Conservation (phyloP, 225 moss, liverwort and hornwort species). For the Pseudoscleropodium purum region DNA sequence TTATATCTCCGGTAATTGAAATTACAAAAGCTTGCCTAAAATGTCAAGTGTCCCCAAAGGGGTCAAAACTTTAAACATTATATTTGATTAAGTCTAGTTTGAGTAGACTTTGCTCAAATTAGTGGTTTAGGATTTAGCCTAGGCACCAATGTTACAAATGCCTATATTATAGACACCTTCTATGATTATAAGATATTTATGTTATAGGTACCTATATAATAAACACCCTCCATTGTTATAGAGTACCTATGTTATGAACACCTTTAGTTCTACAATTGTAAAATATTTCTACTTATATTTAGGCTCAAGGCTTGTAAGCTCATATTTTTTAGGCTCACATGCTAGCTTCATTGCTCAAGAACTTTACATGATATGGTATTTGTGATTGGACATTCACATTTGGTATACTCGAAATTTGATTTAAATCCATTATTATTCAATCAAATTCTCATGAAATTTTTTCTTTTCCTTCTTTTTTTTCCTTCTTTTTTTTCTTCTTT, state of each 20-base stretch:
- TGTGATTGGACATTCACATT: not conserved
- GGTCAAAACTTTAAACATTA: not conserved
- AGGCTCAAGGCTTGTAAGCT: not conserved
- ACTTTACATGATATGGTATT: not conserved
- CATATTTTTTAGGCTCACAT: not conserved
- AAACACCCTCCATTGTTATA: not conserved
- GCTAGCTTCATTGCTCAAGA: accelerated
- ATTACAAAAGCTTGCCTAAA: not conserved
- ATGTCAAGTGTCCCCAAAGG: accelerated
- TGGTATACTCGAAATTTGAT: not conserved
- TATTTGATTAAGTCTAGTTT: not conserved
- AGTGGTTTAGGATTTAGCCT: too few relatives aligned
- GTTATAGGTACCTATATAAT: too few relatives aligned
- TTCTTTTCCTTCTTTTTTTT: too few relatives aligned
- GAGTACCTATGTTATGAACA: accelerated
- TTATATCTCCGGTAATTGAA: too few relatives aligned
- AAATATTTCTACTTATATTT: not conserved
- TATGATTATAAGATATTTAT: too few relatives aligned
- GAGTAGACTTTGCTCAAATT: not conserved
- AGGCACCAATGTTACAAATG: not conserved
- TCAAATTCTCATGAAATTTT: too few relatives aligned
- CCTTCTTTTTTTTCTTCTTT: accelerated
- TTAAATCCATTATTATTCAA: too few relatives aligned
- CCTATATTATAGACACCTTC: too few relatives aligned
- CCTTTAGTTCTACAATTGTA: not conserved